A percentile compares a stretch with the other conserved stretches of the same genome.
phyloP scores from a whole-genome alignment of 257 asterid genomes.

The Plectranthus barbatus region DNA sequence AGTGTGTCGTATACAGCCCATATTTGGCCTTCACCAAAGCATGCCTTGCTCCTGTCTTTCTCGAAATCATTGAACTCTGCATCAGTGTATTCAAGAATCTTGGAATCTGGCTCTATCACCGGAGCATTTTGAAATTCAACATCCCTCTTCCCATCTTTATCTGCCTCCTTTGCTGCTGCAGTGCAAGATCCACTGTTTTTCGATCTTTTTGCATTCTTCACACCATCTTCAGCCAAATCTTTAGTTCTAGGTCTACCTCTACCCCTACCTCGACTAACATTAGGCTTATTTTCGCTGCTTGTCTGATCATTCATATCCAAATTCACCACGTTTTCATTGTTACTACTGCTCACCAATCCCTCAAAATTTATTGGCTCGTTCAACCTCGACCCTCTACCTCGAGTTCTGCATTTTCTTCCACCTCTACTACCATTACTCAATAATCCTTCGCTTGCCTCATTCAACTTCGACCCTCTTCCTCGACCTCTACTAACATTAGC shows the following conservation, averaged over 20 bases:
- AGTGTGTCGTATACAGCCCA: slow-evolving; percentile 62
- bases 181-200: background rate
- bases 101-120: slow-evolving; percentile 7
- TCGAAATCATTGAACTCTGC: slow-evolving; percentile 52
- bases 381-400: background rate
- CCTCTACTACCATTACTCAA: too few relatives aligned
- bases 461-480: background rate
- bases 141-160: too few relatives aligned
- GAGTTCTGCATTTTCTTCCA: background rate
- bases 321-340: background rate
- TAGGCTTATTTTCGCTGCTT: background rate
- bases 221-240: background rate
- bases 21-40: slow-evolving; percentile 41
- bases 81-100: slow-evolving; percentile 26
- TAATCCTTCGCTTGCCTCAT: background rate
- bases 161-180: background rate
- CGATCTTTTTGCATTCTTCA: background rate
- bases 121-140: background rate
- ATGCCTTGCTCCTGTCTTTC: slow-evolving; percentile 16
- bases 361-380: too few relatives aligned
- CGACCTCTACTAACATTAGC: background rate
- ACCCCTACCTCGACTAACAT: background rate
- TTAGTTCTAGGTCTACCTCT: background rate
- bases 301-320: background rate
- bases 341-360: too few relatives aligned